A percentile compares a stretch with the other conserved stretches of the same genome.
Evolutionary conservation across 805 yeast species (phyloP).

Genomic region (Saturnispora ahearnii): DNA sequence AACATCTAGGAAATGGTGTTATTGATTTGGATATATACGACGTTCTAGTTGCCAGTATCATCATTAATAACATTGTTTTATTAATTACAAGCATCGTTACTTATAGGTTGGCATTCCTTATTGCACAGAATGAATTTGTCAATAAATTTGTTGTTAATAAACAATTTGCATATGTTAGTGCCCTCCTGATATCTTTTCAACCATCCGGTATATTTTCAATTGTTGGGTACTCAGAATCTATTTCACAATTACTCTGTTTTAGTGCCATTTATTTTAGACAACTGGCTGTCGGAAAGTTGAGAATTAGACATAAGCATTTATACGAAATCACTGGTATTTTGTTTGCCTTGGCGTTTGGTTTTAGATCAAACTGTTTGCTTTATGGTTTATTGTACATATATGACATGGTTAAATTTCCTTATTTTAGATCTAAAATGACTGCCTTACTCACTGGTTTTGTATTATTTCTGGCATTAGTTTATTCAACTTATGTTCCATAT

Average conservation of each 20-base stretch:
- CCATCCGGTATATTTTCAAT: slow-evolving; percentile 77
- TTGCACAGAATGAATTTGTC: slow-evolving; percentile 10
- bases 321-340: slow-evolving; percentile 44
- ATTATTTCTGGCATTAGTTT: slow-evolving; percentile 38
- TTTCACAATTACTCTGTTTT: slow-evolving; percentile 53
- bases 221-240: slow-evolving; percentile 68
- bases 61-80: slow-evolving; percentile 46
- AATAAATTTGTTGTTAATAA: not conserved
- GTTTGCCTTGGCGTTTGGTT: slow-evolving; percentile 48
- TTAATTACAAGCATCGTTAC: slow-evolving; percentile 39
- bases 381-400: slow-evolving; percentile 58
- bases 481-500: slow-evolving; percentile 47
- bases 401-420: slow-evolving; percentile 37
- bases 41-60: slow-evolving; percentile 35
- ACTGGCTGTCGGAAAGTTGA: slow-evolving; percentile 12
- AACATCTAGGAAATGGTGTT: slow-evolving; percentile 32
- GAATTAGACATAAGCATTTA: slow-evolving; percentile 1
- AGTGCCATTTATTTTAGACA: slow-evolving; percentile 47
- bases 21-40: not conserved
- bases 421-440: slow-evolving; percentile 12
- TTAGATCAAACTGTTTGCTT: slow-evolving; percentile 70
- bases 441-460: slow-evolving; percentile 49
- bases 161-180: slow-evolving; percentile 13
- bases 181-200: slow-evolving; percentile 43
- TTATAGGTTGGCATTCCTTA: slow-evolving; percentile 36